phyloP scores from a whole-genome alignment of 345 rosid species.

The Cardamine occulta region DNA sequence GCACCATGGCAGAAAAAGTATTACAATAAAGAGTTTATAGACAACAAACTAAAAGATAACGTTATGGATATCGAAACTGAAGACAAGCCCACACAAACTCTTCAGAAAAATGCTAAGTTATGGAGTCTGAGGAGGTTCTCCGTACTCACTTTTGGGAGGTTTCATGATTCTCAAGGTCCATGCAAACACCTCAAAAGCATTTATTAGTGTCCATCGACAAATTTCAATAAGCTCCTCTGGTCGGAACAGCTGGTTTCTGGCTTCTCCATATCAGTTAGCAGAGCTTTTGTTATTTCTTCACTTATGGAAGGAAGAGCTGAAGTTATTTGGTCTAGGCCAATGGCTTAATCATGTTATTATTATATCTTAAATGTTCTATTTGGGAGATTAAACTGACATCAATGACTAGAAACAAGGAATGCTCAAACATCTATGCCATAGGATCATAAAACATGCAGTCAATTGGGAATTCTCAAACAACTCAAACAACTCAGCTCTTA shows the following conservation, averaged over 20 bases:
- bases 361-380: not conserved
- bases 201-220: too few species aligned
- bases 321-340: not conserved
- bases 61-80: not conserved
- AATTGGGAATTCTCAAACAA: conserved; percentile 10
- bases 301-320: too few species aligned
- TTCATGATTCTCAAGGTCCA: too few species aligned
- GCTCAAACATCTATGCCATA: not conserved
- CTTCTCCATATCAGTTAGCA: too few species aligned
- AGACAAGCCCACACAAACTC: not conserved
- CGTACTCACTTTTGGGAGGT: too few species aligned
- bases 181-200: too few species aligned
- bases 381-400: not conserved
- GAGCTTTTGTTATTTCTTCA: not conserved
- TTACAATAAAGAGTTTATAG: conserved; percentile 21
- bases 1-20: not conserved
- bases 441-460: conserved; percentile 28
- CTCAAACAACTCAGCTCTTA: conserved; percentile 23
- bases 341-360: not conserved
- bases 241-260: too few species aligned
- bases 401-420: too few species aligned
- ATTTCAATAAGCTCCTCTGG: too few species aligned
- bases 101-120: too few species aligned
- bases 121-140: too few species aligned
- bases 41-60: conserved; percentile 17